A percentile compares a stretch with the other conserved stretches of the same genome.
These are phyloP conservation scores for Quercus tomentella DNA, from an alignment of 331 rosid species.

Conservation along the genomic window DNA sequence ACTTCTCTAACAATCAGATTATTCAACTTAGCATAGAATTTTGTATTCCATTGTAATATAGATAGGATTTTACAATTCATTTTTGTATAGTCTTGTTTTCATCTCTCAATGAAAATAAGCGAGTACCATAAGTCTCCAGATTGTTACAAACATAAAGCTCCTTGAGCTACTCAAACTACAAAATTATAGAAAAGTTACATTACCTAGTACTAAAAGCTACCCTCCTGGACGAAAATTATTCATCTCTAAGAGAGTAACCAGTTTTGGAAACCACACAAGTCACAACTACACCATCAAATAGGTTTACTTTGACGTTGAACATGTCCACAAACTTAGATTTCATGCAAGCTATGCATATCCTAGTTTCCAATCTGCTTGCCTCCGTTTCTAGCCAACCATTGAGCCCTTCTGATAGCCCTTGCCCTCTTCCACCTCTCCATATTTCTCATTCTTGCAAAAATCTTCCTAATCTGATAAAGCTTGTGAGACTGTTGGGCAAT, in stretches of 20 bases:
- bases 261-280: background rate
- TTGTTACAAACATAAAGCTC: background rate
- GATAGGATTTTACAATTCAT: no score
- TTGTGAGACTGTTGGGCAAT: slow-evolving; percentile 75
- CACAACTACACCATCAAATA: background rate
- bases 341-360: background rate
- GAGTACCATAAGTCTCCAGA: background rate
- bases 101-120: no score
- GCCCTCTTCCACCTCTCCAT: slow-evolving; percentile 48
- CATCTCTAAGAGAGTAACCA: slow-evolving; percentile 64
- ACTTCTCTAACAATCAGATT: no score
- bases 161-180: background rate
- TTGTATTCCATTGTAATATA: no score
- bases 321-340: background rate
- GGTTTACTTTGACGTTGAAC: background rate
- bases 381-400: slow-evolving; percentile 31
- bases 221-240: slow-evolving; percentile 51
- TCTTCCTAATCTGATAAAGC: slow-evolving; percentile 45
- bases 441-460: slow-evolving; percentile 45
- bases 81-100: no score
- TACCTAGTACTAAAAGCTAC: slow-evolving; percentile 12
- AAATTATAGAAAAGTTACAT: background rate
- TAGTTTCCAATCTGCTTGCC: slow-evolving; percentile 52
- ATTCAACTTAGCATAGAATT: no score
- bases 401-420: slow-evolving; percentile 32